Evolutionary conservation across 75 land plant species (phyloP), one percentile per base, ranked within the genome.

Genomic region (Pseudotsuga menziesii): DNA sequence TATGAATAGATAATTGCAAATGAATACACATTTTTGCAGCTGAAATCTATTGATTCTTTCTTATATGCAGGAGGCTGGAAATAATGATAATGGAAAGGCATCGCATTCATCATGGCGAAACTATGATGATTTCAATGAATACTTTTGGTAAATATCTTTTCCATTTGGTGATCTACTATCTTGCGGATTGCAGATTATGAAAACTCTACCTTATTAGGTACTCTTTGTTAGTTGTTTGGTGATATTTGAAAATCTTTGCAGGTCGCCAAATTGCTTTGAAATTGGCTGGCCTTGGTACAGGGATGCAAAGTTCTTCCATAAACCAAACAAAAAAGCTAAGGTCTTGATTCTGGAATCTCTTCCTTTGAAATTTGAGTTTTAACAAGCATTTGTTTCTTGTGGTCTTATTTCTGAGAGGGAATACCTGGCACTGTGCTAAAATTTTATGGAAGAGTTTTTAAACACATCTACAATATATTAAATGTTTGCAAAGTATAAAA

Each of bases 201-300:
- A 69, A 69, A 19, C 14, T 5, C 9, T 39, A 20, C 12, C 9
- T 8, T 11, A 41, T 41, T 41, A 20, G 5, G 3, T n/a, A 54
- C 72, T 69, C 13, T 7, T 16, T 7, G 13, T 13, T 48, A 48
- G 14, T 19, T 69, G 44, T 44, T 19, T 64, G 44, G 75, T 13
- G 22, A 56, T 55, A 26, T 54, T 41, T 69, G 25, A 12, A 8
- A 41, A 69, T 69, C 41, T 70, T 54, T 84, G 56, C 54, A 94
- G 97, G 97, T 90, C 97, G 36, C 82, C 84, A 58, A 58, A 84
- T 61, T 92, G 97, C 64, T 85, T 94, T 77, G 83, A 92, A 77
- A 76, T 94, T 77, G 41, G 60, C 23, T 94, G 97, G 97, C 94
- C 94, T 12, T 82, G 86, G 85, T 75, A 67, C 27, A 80, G 35